phyloP scores from a whole-genome alignment of 352 stramenopile genomes.

The Phytophthora macrochlamydospora region DNA sequence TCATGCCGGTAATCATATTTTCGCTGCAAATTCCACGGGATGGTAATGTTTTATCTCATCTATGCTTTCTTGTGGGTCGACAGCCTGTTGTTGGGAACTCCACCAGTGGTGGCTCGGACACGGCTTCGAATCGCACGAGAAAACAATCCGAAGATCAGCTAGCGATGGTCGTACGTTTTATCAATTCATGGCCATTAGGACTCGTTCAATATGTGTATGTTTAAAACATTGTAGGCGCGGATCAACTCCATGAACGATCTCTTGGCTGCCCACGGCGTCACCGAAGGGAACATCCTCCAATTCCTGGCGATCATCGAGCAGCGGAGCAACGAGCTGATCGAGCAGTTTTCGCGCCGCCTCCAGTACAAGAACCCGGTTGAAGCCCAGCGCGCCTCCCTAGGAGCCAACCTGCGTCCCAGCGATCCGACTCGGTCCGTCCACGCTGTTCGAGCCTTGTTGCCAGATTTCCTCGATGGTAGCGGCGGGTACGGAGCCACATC shows the following conservation, averaged over 20 bases:
- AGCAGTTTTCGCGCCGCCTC: conserved; percentile 73
- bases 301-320: conserved; percentile 86
- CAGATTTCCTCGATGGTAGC: conserved; percentile 32
- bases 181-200: not conserved
- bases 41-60: not conserved
- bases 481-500: conserved; percentile 14
- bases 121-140: conserved; percentile 46
- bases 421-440: conserved; percentile 64
- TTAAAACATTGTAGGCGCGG: conserved; percentile 42
- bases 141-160: conserved; percentile 83
- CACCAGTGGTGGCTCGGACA: conserved; percentile 34
- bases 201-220: not conserved
- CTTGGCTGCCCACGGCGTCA: conserved; percentile 76
- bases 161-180: conserved; percentile 59
- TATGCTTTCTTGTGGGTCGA: not conserved
- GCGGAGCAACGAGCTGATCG: conserved; percentile 79
- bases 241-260: conserved; percentile 90
- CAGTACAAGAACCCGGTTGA: conserved; percentile 74
- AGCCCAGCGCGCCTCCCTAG: conserved; percentile 54
- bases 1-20: conserved; percentile 53
- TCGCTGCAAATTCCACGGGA: not conserved
- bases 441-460: conserved; percentile 52
- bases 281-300: conserved; percentile 83
- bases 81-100: conserved; percentile 33
- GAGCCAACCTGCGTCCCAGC: conserved; percentile 68